These are phyloP conservation scores for Pleurotus pulmonarius DNA, from an alignment of 768 basidiomycete genomes.

Conservation along the genomic window DNA sequence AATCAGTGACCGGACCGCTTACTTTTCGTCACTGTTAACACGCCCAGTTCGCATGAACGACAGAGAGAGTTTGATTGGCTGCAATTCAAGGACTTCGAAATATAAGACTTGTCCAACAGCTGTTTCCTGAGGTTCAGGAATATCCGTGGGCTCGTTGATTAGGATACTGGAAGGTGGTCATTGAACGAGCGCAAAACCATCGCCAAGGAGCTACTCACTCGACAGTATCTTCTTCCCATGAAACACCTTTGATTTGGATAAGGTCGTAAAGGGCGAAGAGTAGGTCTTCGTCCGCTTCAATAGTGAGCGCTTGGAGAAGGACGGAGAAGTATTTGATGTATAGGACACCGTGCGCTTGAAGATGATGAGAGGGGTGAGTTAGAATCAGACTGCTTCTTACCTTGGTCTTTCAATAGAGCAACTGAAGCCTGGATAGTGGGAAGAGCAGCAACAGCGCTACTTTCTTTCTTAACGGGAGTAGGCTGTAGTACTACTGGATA, in stretches of 20 bases:
- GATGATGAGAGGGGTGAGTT: background rate
- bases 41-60: conserved; percentile 98
- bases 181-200: conserved; percentile 3
- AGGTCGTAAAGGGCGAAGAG: conserved; percentile 90
- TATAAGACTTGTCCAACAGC: conserved; percentile 78
- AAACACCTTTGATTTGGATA: conserved; percentile 84
- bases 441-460: conserved; percentile 70
- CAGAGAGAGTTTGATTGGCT: conserved; percentile 87
- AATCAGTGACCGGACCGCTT: conserved; percentile 18
- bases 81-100: conserved; percentile 93
- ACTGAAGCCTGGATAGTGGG: conserved; percentile 89
- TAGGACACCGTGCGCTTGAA: conserved; percentile 90
- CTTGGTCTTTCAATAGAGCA: conserved; percentile 90
- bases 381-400: conserved; percentile 33
- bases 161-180: conserved; percentile 47
- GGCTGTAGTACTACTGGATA: conserved; percentile 96
- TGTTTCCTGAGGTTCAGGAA: conserved; percentile 68
- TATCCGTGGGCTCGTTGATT: conserved; percentile 63
- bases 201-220: conserved; percentile 50
- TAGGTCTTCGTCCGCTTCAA: conserved; percentile 97
- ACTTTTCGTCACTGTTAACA: conserved; percentile 93
- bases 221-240: conserved; percentile 76
- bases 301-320: conserved; percentile 87
- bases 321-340: conserved; percentile 98
- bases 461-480: conserved; percentile 77